phyloP scores from a whole-genome alignment of 495 filamentous ascomycete species.

The Talaromyces wortmannii region DNA sequence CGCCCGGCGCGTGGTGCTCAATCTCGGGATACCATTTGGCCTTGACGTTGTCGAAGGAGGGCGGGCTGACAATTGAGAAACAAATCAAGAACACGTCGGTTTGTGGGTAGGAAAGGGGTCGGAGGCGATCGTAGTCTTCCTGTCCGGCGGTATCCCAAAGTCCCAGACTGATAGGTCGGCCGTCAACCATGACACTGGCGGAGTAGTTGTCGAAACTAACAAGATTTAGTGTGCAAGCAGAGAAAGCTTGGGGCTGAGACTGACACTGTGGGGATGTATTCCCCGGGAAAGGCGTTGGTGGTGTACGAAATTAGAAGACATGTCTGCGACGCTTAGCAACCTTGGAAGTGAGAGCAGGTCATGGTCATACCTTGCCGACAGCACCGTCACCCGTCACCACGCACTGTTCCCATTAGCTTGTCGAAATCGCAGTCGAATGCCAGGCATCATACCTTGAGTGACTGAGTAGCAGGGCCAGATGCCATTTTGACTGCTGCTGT shows the following conservation, averaged over 20 bases:
- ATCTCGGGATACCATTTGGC: constrained; percentile 99
- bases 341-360: neutral
- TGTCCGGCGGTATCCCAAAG: constrained; percentile 99
- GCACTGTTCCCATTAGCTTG: constrained; percentile 50
- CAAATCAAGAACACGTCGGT: constrained; percentile 98
- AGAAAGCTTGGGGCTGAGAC: constrained; percentile 23
- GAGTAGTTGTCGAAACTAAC: constrained; percentile 97
- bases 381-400: constrained; percentile 98
- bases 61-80: constrained; percentile 96
- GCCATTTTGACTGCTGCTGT: constrained; percentile 41
- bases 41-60: constrained; percentile 96
- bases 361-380: constrained; percentile 78
- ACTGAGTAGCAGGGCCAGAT: constrained; percentile 62
- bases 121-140: constrained; percentile 95
- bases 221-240: constrained; percentile 6
- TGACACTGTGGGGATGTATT: constrained; percentile 99
- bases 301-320: constrained; percentile 99
- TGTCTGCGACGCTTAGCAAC: constrained; percentile 51
- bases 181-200: constrained; percentile 96
- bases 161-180: constrained; percentile 91
- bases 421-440: neutral
- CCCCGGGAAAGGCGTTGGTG: constrained; percentile 97
- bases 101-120: constrained; percentile 94
- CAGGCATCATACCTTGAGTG: constrained; percentile 52
- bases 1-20: constrained; percentile 88